Base-by-base conservation (phyloP, 164 flowering plant species). In the Vitis labrusca region DNA sequence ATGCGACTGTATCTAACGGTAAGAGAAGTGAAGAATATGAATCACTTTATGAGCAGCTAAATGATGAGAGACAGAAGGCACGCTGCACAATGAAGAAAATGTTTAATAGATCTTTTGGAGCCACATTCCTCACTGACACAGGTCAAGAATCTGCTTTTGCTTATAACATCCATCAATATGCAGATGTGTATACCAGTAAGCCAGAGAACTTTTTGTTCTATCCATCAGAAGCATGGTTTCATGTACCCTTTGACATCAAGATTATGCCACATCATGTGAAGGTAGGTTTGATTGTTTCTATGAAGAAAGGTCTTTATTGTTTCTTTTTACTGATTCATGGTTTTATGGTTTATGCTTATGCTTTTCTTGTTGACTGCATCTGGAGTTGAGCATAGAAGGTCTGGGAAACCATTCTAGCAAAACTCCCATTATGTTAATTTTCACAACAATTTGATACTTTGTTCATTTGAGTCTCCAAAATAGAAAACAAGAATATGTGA, bases 261-360 rank as follows among this genome's bases (percentile, higher is more conserved):
- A 91, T 95, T 82, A 89, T 95, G 97, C 98, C 99, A 27, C 98
- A 91, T 82, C 98, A 93, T 73, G 79, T 95, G 59, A 93, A 95
- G 99, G 99, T 95, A 81, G 57, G 57, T 64, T 57, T 62, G 17
- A 59, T 61, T 0, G 44, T 59, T 67, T 49, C 13, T 37, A 37
- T 6, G 1, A 37, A 37, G 44, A 37, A 37, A 37, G 44, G 44
- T 37, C 44, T 37, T 13, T 23, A 15, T 23, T 63, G 17, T 48
- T 4, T 23, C 27, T 50, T 1, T 44, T 57, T 50, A 49, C 44
- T 37, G 44, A 6, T 37, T 37, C 44, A 37, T 37, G 44, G 7
- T 37, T 37, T 47, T 50, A 1, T 50, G 1, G 19, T 60, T 13
- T 58, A 16, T 12, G 13, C 60, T 13, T 10, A 9, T 56, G 14